Evolutionary conservation across 768 basidiomycete species (phyloP), one percentile per base, ranked within the genome.

Genomic region (Suillus subaureus): DNA sequence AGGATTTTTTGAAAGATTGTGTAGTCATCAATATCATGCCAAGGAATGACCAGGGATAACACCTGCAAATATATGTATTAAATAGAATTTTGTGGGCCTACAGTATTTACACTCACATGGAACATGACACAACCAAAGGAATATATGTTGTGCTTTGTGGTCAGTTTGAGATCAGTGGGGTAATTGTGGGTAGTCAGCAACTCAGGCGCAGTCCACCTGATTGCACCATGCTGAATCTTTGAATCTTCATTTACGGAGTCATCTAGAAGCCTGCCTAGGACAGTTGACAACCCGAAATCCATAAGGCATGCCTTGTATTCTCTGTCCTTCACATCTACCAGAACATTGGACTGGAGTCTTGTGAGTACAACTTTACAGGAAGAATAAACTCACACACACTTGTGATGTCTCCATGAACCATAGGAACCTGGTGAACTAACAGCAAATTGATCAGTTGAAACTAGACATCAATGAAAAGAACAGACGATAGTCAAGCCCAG

Each of bases 131-230:
- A 72, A 6, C 72, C 77, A 61, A 76, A 73, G 11, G 77, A 77
- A 65, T 77, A 84, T 15, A 83, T 77, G 70, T 84, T 82, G 55
- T 71, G 79, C 33, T 69, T 71, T 31, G 8, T 40, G 2, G 51
- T 55, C 5, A 33, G 33, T 12, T 70, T 62, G 64, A 79, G n/a
- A n/a, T n/a, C n/a, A n/a, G n/a, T n/a, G n/a, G n/a, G n/a, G n/a
- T n/a, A n/a, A n/a, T n/a, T n/a, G n/a, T n/a, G n/a, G n/a, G n/a
- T n/a, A n/a, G n/a, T n/a, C n/a, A n/a, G 82, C 3, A 82, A 70
- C n/a, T 76, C 67, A 0, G 79, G 69, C 47, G 82, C 81, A 6
- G 81, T 78, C 81, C 82, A 83, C 0, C 82, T 76, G 23, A 82
- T 73, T 9, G 79, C 79, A 18, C 80, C 81, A 15, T 2, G 35